phyloP scores from a whole-genome alignment of 2,329 filamentous ascomycete species.

The Pseudocercospora fijiensis region DNA sequence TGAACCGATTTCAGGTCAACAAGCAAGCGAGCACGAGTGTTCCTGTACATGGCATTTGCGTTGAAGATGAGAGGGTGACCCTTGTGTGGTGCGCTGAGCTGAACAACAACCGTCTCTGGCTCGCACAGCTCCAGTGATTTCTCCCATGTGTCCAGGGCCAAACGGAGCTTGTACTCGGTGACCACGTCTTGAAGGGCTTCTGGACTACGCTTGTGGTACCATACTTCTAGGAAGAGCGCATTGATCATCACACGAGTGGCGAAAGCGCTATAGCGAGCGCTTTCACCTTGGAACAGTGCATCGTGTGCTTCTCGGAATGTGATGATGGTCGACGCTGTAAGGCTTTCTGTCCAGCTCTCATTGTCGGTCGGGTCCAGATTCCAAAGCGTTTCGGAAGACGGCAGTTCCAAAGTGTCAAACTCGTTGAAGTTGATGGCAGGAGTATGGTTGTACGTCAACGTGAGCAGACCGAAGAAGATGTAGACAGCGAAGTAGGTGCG shows the following conservation, averaged over 20 bases:
- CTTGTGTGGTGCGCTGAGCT: slow-evolving; percentile 90
- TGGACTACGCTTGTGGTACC: slow-evolving; percentile 98
- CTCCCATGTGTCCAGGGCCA: slow-evolving; percentile 98
- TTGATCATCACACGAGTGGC: slow-evolving; percentile 99
- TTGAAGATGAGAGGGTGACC: slow-evolving; percentile 97
- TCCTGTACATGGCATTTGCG: slow-evolving; percentile 93
- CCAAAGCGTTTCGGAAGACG: slow-evolving; percentile 92
- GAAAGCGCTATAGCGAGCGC: slow-evolving; percentile 89
- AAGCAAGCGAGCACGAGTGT: slow-evolving; percentile 85
- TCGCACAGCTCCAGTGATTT: slow-evolving; percentile 92
- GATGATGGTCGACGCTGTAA: slow-evolving; percentile 68
- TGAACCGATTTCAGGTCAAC: slow-evolving; percentile 95
- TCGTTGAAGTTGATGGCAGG: slow-evolving; percentile 98
- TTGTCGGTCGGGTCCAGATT: slow-evolving; percentile 79
- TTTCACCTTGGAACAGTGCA: slow-evolving; percentile 90
- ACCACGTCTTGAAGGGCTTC: slow-evolving; percentile 96
- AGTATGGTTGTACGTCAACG: slow-evolving; percentile 95
- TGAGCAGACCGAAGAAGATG: slow-evolving; percentile 96
- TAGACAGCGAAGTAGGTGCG: slow-evolving; percentile 98
- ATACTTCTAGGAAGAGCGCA: slow-evolving; percentile 94
- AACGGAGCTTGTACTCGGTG: slow-evolving; percentile 93
- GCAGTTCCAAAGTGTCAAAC: slow-evolving; percentile 88
- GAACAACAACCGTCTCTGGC: slow-evolving; percentile 82
- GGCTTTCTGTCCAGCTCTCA: slow-evolving; percentile 76
- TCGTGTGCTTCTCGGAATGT: slow-evolving; percentile 94